Base-by-base conservation (phyloP, 2,329 filamentous ascomycete species). In the Microthyrium microscopicum region DNA sequence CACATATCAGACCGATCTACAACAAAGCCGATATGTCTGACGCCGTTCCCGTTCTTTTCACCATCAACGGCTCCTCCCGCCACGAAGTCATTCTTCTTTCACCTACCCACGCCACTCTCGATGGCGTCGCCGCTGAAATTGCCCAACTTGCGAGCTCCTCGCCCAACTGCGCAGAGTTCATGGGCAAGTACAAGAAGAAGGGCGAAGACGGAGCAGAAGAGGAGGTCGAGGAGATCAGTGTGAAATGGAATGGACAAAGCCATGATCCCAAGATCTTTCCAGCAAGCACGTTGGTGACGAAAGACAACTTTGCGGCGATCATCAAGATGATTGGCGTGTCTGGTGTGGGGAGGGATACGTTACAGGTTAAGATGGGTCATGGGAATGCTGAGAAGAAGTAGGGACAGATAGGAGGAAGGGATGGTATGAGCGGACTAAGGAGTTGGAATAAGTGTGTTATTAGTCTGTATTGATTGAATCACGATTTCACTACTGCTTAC, bases 11-110 rank as follows among this genome's bases (percentile, higher is more conserved):
- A n/a, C n/a, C n/a, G n/a, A n/a, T n/a, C n/a, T n/a, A n/a, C n/a
- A n/a, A n/a, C n/a, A n/a, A n/a, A n/a, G n/a, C n/a, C n/a, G n/a
- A n/a, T n/a, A n/a, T n/a, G n/a, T n/a, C n/a, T n/a, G n/a, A n/a
- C n/a, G n/a, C n/a, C n/a, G n/a, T 36, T 15, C 51, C 52, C 12
- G 40, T 50, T 34, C 39, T 56, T 28, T 56, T 56, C 44, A 53
- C 46, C n/a, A 45, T 55, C 30, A 46, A 47, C 20, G 44, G 44
- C 31, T 46, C 44, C 20, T 42, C 41, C 29, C 43, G 52, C 27
- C 53, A 56, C 37, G 53, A 56, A 36, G 33, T 49, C 43, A 37
- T 40, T 36, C 27, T 44, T 33, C 26, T 44, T 26, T 16, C 18
- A 6, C n/a, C n/a, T n/a, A 26, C 41, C 13, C 8, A 11, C n/a